Conservation (phyloP, 371 early-diverging fungal species). For the Actinomortierella wolfii region DNA sequence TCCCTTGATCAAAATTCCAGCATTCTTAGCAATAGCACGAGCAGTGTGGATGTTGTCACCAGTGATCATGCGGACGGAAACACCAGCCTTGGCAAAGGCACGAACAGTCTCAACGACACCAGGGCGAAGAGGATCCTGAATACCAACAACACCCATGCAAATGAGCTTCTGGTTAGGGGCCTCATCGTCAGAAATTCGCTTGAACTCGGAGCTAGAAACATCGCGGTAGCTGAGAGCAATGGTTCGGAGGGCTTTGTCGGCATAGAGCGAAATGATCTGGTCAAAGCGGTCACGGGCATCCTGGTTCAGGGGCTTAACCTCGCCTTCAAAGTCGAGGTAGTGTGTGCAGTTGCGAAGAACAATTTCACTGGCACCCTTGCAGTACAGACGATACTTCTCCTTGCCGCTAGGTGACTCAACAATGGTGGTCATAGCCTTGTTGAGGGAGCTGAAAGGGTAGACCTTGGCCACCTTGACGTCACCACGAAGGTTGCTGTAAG, state of each 20-base stretch:
- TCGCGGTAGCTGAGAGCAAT: constrained; percentile 85
- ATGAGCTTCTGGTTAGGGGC: constrained; percentile 67
- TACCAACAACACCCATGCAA: constrained; percentile 86
- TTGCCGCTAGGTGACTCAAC: constrained; percentile 48
- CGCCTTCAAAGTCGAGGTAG: constrained; percentile 62
- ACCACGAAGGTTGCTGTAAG: constrained; percentile 65
- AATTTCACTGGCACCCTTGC: constrained; percentile 90
- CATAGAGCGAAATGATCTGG: constrained; percentile 72
- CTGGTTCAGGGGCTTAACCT: constrained; percentile 54
- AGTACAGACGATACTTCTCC: constrained; percentile 61
- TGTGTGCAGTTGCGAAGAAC: constrained; percentile 66
- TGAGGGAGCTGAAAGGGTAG: constrained; percentile 83
- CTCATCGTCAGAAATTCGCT: constrained; percentile 52
- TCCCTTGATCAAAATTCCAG: constrained; percentile 85
- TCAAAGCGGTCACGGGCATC: constrained; percentile 52
- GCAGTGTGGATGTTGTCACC: constrained; percentile 96
- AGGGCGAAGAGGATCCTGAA: constrained; percentile 91
- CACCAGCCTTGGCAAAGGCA: constrained; percentile 86
- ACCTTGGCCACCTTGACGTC: constrained; percentile 59
- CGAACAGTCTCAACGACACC: constrained; percentile 86
- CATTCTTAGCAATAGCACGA: constrained; percentile 84
- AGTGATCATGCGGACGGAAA: constrained; percentile 96
- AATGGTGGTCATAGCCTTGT: constrained; percentile 82
- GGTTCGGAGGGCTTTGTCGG: constrained; percentile 87
- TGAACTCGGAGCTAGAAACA: constrained; percentile 47